Base-by-base conservation (phyloP, 2,329 filamentous ascomycete species). In the Diaporthe sp. region DNA sequence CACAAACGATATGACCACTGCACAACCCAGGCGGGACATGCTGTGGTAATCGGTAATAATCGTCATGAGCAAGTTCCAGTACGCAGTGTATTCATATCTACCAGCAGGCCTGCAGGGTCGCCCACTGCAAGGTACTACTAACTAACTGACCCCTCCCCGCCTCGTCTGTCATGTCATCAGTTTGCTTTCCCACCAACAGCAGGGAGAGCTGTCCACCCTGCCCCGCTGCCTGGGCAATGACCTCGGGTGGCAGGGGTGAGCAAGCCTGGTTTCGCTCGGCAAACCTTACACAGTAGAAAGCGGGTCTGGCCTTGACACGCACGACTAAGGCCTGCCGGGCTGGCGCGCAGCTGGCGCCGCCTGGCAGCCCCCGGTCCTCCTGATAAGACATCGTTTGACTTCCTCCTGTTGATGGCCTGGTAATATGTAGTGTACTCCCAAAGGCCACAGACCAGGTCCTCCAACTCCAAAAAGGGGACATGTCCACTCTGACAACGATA, bases 221-320 rank as follows among this genome's bases (percentile, higher is more conserved):
- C 13, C 44, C 39, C 42, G 56, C 69, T 71, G 69, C 15, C 69
- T 71, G 44, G 69, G 69, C 56, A 71, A 71, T 71, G 35, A 59
- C 70, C 70, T 71, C 56, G 56, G 44, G 39, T 47, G 50, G 35
- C 56, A 63, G 56, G 51, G 51, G n/a, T 37, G 8, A 17, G 1
- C 25, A 32, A n/a, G 5, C 53, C 32, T n/a, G 30, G 6, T 19
- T 56, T 30, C 8, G 32, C 50, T 70, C 66, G 55, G 55, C 55
- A 71, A 58, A 37, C 47, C 55, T 37, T 44, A 15, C 37, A 39
- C 9, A 39, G 53, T 63, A 59, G 56, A 61, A 47, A 65, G 66
- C 25, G 47, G 53, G 32, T 7, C 39, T 39, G 30, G 44, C 32
- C 22, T 32, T 25, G 8, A 17, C 1, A 56, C 10, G 7, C 17